Evolutionary conservation across 2,329 filamentous ascomycete genomes (phyloP).

Genomic region (Chaetomium olivaceum): DNA sequence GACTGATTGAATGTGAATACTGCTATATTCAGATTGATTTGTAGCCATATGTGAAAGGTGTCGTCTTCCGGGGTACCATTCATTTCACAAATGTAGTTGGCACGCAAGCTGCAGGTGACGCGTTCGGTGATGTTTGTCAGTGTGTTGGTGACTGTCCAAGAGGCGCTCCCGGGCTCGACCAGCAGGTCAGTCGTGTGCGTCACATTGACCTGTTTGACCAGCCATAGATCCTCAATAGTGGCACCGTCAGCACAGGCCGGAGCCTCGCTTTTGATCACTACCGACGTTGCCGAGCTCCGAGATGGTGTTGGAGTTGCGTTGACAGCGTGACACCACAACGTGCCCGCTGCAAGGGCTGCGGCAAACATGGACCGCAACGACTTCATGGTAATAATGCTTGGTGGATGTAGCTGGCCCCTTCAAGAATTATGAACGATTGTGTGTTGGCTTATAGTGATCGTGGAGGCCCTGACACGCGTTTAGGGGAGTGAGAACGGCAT

Average conservation of each 20-base stretch:
- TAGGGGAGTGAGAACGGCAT: background rate
- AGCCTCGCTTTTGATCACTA: background rate
- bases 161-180: slow-evolving; percentile 20
- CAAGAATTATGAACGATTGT: background rate
- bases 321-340: background rate
- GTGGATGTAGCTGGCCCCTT: background rate
- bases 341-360: background rate
- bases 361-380: background rate
- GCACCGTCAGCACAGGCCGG: slow-evolving; percentile 11
- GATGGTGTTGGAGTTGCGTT: background rate
- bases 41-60: slow-evolving; percentile 24
- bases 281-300: background rate
- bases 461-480: background rate
- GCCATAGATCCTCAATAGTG: slow-evolving; percentile 21
- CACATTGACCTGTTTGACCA: slow-evolving; percentile 19
- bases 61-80: slow-evolving; percentile 20
- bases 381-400: background rate
- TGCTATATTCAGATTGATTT: slow-evolving; percentile 26
- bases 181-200: slow-evolving; percentile 22
- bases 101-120: slow-evolving; percentile 18
- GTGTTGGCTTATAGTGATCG: background rate
- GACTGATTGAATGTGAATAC: slow-evolving; percentile 24
- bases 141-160: slow-evolving; percentile 25
- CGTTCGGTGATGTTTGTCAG: slow-evolving; percentile 13
- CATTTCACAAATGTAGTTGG: slow-evolving; percentile 28